Conservation (phyloP, 306 rosid genomes). For the Cucurbita maxima region DNA sequence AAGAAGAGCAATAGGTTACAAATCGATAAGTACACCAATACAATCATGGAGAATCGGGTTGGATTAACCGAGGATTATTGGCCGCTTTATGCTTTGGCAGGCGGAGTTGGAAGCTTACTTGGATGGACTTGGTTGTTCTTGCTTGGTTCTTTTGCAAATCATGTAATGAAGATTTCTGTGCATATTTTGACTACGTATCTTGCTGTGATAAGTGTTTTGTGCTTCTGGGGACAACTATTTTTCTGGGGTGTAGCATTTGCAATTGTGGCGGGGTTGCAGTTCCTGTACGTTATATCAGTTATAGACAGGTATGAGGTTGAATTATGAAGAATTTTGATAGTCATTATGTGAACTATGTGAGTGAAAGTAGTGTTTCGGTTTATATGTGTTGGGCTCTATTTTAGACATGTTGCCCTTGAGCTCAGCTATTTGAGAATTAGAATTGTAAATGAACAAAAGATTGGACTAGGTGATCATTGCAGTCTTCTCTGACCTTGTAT, state of each 20-base stretch:
- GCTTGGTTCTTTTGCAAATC: constrained; percentile 53
- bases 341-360: background rate
- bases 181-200: constrained; percentile 91
- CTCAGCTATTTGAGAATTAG: background rate
- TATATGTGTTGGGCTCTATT: background rate
- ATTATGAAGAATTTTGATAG: background rate
- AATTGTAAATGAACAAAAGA: background rate
- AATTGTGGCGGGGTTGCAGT: constrained; percentile 64
- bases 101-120: constrained; percentile 61
- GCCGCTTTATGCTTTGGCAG: constrained; percentile 76
- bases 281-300: constrained; percentile 73
- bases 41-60: constrained; percentile 36
- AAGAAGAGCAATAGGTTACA: constrained; percentile 59
- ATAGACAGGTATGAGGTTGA: constrained; percentile 54
- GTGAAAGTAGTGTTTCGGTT: background rate
- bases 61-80: constrained; percentile 78
- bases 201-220: constrained; percentile 85
- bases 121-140: constrained; percentile 81
- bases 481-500: constrained; percentile 13
- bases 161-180: constrained; percentile 82
- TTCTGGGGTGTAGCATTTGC: constrained; percentile 91
- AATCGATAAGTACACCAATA: constrained; percentile 50
- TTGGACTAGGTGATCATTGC: background rate
- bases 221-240: constrained; percentile 72
- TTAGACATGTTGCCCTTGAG: background rate